Evolutionary conservation across 2,329 filamentous ascomycete species (phyloP).

Genomic region (Aspergillaceae sp.): DNA sequence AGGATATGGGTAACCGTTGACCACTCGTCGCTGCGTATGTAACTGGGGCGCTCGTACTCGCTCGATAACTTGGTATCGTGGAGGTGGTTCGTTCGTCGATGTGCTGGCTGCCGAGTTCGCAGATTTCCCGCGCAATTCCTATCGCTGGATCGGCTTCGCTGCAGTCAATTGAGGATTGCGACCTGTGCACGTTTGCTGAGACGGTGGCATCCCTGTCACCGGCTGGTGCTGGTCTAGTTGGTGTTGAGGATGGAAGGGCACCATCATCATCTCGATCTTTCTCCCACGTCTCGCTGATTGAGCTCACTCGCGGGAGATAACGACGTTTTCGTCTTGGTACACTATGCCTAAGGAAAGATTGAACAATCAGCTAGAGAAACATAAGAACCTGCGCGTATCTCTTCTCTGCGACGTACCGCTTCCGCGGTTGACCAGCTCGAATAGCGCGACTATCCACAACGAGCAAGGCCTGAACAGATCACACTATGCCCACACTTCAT

Average conservation of each 20-base stretch:
- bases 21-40: slow-evolving; percentile 3
- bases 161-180: slow-evolving; percentile 9
- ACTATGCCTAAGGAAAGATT: not conserved
- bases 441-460: slow-evolving; percentile 18
- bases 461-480: slow-evolving; percentile 27
- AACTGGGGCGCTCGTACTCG: slow-evolving; percentile 2
- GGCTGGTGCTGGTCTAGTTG: not conserved
- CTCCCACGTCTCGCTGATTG: not conserved
- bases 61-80: slow-evolving; percentile 27
- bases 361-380: not conserved
- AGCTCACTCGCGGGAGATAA: not conserved
- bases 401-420: not conserved
- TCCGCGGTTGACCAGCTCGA: slow-evolving; percentile 1
- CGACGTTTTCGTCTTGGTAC: not conserved
- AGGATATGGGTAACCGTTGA: slow-evolving; percentile 17
- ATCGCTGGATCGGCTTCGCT: slow-evolving; percentile 28
- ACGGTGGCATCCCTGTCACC: not conserved
- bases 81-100: slow-evolving; percentile 24
- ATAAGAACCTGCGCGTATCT: not conserved
- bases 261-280: not conserved
- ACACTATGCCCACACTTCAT: slow-evolving; percentile 15
- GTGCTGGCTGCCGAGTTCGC: slow-evolving; percentile 17
- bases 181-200: not conserved
- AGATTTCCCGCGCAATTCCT: slow-evolving; percentile 27
- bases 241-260: not conserved